Evolutionary conservation across 2,329 filamentous ascomycete genomes (phyloP).

Genomic region (Colletotrichum phormii): DNA sequence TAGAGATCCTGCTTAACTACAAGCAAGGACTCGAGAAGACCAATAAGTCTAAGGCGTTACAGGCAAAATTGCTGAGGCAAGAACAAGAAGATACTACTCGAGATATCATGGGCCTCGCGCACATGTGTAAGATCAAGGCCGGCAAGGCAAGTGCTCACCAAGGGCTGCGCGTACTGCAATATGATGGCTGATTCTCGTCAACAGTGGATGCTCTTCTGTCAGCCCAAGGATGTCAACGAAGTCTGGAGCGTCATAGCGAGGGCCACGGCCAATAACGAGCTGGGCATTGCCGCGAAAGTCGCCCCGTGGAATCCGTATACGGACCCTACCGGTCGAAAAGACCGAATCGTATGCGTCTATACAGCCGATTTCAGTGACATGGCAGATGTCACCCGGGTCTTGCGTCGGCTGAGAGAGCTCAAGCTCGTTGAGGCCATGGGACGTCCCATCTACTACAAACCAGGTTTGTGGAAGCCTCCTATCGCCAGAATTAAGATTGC

Average conservation of each 20-base stretch:
- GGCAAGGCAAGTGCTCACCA: slow-evolving; percentile 69
- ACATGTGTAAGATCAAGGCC: slow-evolving; percentile 65
- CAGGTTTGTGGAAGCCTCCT: slow-evolving; percentile 59
- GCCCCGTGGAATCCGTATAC: slow-evolving; percentile 61
- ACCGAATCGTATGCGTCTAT: slow-evolving; percentile 80
- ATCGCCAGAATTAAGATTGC: not conserved
- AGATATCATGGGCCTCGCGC: slow-evolving; percentile 72
- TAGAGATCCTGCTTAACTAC: slow-evolving; percentile 59
- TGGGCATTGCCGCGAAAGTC: slow-evolving; percentile 81
- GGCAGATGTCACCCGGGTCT: slow-evolving; percentile 75
- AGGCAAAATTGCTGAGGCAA: slow-evolving; percentile 60
- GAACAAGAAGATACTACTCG: slow-evolving; percentile 61
- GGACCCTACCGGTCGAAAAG: slow-evolving; percentile 52
- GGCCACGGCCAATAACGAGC: slow-evolving; percentile 74
- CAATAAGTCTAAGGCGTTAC: slow-evolving; percentile 47
- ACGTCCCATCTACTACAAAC: slow-evolving; percentile 81
- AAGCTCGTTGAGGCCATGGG: slow-evolving; percentile 64
- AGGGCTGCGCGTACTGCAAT: not conserved
- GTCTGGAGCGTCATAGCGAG: slow-evolving; percentile 75
- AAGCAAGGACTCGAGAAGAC: slow-evolving; percentile 58
- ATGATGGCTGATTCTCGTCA: not conserved
- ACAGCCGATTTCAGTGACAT: slow-evolving; percentile 79
- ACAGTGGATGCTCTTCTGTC: slow-evolving; percentile 81
- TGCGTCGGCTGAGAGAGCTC: slow-evolving; percentile 71
- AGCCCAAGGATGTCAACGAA: slow-evolving; percentile 64